Conservation (phyloP, 2,329 filamentous ascomycete species). For the Aspergillus pseudoglaucus region DNA sequence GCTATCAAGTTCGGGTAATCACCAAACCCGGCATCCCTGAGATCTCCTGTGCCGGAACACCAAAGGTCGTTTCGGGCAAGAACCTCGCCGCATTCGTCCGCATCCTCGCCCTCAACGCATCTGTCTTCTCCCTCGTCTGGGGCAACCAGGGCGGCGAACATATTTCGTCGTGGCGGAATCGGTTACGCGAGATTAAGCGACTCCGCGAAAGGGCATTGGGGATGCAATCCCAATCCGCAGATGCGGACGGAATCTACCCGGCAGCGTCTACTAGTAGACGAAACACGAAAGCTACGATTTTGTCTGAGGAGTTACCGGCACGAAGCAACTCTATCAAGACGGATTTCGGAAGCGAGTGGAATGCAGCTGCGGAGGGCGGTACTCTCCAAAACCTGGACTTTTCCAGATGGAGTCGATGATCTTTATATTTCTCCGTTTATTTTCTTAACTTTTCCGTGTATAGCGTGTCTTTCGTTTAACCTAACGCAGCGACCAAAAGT, state of each 20-base stretch:
- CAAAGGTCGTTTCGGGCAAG: constrained; percentile 79
- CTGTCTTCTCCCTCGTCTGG: constrained; percentile 92
- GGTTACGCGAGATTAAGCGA: constrained; percentile 75
- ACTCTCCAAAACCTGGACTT: constrained; percentile 37
- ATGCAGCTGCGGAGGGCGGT: constrained; percentile 30
- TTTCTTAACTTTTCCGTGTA: neutral
- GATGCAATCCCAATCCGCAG: constrained; percentile 20
- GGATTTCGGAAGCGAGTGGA: constrained; percentile 33
- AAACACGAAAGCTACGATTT: constrained; percentile 34
- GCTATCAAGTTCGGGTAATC: constrained; percentile 86
- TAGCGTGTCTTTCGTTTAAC: neutral
- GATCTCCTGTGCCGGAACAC: constrained; percentile 80
- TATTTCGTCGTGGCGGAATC: constrained; percentile 80
- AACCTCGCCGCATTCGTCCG: constrained; percentile 81
- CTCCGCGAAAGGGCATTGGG: constrained; percentile 56
- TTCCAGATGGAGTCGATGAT: constrained; percentile 36
- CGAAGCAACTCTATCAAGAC: constrained; percentile 25
- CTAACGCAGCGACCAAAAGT: neutral
- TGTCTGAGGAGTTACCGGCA: constrained; percentile 28
- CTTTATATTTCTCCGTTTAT: neutral
- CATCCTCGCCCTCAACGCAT: constrained; percentile 84
- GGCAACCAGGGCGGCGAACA: constrained; percentile 66
- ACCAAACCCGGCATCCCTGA: constrained; percentile 84
- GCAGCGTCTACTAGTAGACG: constrained; percentile 27
- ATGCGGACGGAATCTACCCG: constrained; percentile 22